Evolutionary conservation across 2,329 filamentous ascomycete genomes (phyloP).

Genomic region (Raffaelea arxii): DNA sequence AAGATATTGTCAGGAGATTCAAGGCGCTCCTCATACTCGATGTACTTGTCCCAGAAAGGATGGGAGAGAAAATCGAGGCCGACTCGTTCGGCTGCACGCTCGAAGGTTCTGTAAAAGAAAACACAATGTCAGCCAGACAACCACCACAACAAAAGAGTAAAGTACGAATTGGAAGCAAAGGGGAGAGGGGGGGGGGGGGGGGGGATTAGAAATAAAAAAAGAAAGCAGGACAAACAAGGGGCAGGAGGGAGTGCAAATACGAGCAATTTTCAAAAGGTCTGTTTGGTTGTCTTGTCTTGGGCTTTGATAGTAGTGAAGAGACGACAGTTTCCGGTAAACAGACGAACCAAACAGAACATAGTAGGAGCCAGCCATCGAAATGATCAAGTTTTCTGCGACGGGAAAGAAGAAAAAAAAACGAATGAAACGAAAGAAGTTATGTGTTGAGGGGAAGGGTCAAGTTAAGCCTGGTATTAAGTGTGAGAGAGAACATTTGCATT

Average conservation of each 20-base stretch:
- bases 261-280: constrained; percentile 35
- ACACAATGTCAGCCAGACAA: not conserved
- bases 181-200: not conserved
- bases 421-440: too few relatives aligned
- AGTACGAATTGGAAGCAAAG: not conserved
- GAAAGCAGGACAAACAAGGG: constrained; percentile 18
- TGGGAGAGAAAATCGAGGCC: constrained; percentile 91
- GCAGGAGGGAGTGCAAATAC: constrained; percentile 50
- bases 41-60: constrained; percentile 98
- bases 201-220: constrained; percentile 10
- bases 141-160: constrained; percentile 9
- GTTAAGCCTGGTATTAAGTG: constrained; percentile 4
- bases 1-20: constrained; percentile 81
- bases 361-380: not conserved
- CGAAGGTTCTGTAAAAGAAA: constrained; percentile 65
- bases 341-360: constrained; percentile 5
- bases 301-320: constrained; percentile 2
- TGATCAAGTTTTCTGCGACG: not conserved
- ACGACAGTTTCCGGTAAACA: too few relatives aligned
- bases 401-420: not conserved
- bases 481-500: constrained; percentile 53
- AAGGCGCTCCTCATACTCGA: constrained; percentile 90
- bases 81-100: constrained; percentile 74
- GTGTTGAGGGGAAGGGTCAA: not conserved
- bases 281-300: constrained; percentile 5